Conservation (phyloP, 2,329 filamentous ascomycete species). For the Monosporascus sp. region DNA sequence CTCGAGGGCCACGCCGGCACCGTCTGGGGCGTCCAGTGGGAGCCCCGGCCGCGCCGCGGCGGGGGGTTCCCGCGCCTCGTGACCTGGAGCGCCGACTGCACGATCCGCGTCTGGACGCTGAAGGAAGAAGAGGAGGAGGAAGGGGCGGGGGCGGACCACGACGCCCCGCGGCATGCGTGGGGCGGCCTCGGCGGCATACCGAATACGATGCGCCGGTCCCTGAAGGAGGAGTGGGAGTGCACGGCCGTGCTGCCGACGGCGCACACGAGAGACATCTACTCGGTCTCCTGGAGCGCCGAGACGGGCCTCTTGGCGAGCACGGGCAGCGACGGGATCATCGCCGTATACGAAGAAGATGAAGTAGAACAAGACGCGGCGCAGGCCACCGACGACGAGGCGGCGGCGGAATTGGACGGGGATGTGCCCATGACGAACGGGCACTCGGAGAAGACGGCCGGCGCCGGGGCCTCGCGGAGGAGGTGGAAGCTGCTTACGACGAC, state of each 20-base stretch:
- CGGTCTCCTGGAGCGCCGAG: conserved; percentile 73
- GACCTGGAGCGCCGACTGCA: conserved; percentile 81
- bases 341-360: conserved; percentile 60
- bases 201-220: conserved; percentile 77
- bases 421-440: conserved; percentile 22
- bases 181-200: conserved; percentile 59
- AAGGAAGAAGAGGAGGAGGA: conserved; percentile 48
- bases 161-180: conserved; percentile 29
- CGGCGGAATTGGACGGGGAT: conserved; percentile 27
- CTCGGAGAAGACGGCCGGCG: conserved; percentile 14
- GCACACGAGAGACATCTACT: conserved; percentile 80
- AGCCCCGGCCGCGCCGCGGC: conserved; percentile 34
- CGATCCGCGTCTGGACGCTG: conserved; percentile 73
- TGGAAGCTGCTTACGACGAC: conserved; percentile 71
- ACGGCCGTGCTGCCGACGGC: conserved; percentile 67
- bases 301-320: conserved; percentile 80
- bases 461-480: conserved; percentile 31
- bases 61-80: conserved; percentile 57
- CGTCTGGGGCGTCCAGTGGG: conserved; percentile 84
- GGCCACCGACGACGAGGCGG: conserved; percentile 16
- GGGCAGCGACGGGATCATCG: conserved; percentile 79
- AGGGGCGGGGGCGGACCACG: conserved; percentile 17
- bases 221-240: conserved; percentile 80
- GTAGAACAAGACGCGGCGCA: conserved; percentile 2
- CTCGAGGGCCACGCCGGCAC: conserved; percentile 78